Conservation (phyloP, 2,329 filamentous ascomycete genomes). For the Fusarium succisae region DNA sequence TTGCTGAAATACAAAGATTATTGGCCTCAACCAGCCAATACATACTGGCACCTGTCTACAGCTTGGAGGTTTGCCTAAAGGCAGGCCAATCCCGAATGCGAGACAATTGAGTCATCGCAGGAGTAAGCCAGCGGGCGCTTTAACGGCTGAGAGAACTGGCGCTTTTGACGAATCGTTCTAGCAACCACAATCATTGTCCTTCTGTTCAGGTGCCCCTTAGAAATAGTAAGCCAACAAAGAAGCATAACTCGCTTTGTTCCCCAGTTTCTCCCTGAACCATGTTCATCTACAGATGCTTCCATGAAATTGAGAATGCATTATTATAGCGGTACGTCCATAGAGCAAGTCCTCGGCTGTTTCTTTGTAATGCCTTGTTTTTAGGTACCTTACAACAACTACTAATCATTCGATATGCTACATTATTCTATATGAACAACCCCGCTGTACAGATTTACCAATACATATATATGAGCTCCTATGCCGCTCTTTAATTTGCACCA, state of each 20-base stretch:
- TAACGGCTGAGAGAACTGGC: rapidly evolving
- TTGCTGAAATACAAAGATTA: rapidly evolving
- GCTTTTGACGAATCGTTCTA: rapidly evolving
- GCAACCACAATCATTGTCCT: rapidly evolving
- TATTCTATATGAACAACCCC: rapidly evolving
- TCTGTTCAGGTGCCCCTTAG: neutral
- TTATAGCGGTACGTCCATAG: rapidly evolving
- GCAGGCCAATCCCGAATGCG: no score
- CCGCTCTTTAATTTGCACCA: rapidly evolving
- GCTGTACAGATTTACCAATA: rapidly evolving
- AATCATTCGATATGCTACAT: rapidly evolving
- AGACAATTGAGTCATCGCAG: no score
- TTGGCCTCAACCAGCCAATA: no score
- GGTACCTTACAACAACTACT: rapidly evolving
- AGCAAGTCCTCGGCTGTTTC: neutral
- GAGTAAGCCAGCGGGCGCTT: no score
- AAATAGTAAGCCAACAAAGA: no score
- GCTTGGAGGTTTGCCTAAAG: rapidly evolving
- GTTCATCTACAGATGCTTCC: neutral
- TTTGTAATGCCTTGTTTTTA: neutral
- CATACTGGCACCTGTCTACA: rapidly evolving
- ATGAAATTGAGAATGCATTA: rapidly evolving
- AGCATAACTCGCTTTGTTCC: neutral
- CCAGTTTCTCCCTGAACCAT: rapidly evolving
- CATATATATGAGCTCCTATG: rapidly evolving